Percentiles rank a stretch among this genome's conserved stretches.
Evolutionary conservation across 768 basidiomycete species (phyloP).

Genomic region (Amyloporia xantha): DNA sequence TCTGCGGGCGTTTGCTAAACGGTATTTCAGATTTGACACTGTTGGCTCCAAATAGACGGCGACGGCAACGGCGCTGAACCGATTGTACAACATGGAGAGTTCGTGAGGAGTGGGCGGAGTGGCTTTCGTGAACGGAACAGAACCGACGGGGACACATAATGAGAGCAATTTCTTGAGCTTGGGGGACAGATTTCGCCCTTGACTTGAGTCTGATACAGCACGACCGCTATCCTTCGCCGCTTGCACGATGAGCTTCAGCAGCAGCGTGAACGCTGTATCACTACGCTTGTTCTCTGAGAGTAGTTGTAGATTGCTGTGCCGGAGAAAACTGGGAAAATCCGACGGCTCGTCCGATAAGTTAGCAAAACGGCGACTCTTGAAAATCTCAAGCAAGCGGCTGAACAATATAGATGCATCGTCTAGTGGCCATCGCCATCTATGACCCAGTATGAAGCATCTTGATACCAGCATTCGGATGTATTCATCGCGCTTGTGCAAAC

Average conservation of each 20-base stretch:
- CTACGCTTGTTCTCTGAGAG: conserved; percentile 41
- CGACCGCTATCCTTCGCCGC: conserved; percentile 38
- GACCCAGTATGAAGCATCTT: conserved; percentile 68
- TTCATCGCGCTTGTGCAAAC: conserved; percentile 51
- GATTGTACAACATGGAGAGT: conserved; percentile 76
- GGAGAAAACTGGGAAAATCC: conserved; percentile 71
- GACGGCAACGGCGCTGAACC: conserved; percentile 66
- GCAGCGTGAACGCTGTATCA: conserved; percentile 74
- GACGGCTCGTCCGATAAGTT: conserved; percentile 55
- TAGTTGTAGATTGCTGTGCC: conserved; percentile 44
- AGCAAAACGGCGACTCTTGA: conserved; percentile 69
- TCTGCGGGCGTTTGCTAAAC: conserved; percentile 56
- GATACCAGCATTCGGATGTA: conserved; percentile 65
- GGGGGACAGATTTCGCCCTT: conserved; percentile 25
- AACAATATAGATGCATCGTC: conserved; percentile 52
- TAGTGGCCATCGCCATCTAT: conserved; percentile 74
- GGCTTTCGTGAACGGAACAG: conserved; percentile 55
- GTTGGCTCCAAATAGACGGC: conserved; percentile 62
- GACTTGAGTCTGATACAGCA: conserved; percentile 14
- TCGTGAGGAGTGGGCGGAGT: conserved; percentile 45
- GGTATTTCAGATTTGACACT: conserved; percentile 36
- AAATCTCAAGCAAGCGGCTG: conserved; percentile 59
- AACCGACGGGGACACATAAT: conserved; percentile 63
- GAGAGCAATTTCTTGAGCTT: conserved; percentile 64
- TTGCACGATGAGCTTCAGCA: conserved; percentile 76